Percentiles rank a stretch among this genome's conserved stretches.
Conservation (phyloP, 805 yeast species). For the Candida corydali region DNA sequence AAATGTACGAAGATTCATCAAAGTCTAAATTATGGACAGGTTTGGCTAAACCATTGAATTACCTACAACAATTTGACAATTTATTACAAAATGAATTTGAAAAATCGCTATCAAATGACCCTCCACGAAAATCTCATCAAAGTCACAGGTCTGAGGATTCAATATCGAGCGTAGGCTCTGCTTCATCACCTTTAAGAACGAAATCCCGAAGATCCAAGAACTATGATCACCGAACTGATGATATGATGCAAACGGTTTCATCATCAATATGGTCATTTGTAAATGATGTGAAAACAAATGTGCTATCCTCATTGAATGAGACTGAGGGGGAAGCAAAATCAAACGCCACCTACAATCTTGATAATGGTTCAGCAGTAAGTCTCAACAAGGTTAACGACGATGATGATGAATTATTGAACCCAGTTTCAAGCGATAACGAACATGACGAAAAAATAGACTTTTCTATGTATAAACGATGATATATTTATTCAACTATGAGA, state of each 20-base stretch:
- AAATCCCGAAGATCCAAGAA: slow-evolving; percentile 16
- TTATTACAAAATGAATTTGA: slow-evolving; percentile 65
- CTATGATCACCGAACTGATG: slow-evolving; percentile 17
- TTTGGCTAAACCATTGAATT: slow-evolving; percentile 50
- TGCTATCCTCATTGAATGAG: slow-evolving; percentile 23
- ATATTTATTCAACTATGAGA: neutral
- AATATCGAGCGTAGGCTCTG: slow-evolving; percentile 18
- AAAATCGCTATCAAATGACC: slow-evolving; percentile 26
- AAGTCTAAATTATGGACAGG: slow-evolving; percentile 28
- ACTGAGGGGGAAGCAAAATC: slow-evolving; percentile 4
- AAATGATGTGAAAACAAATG: slow-evolving; percentile 36
- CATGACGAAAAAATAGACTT: slow-evolving; percentile 22
- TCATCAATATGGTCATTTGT: slow-evolving; percentile 42
- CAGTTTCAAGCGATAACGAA: slow-evolving; percentile 1
- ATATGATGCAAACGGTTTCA: slow-evolving; percentile 39
- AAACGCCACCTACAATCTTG: slow-evolving; percentile 16
- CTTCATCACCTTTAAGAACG: slow-evolving; percentile 22
- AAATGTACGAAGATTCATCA: neutral
- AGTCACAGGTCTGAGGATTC: slow-evolving; percentile 24
- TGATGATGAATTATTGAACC: slow-evolving; percentile 2
- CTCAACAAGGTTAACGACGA: slow-evolving; percentile 4
- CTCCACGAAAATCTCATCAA: slow-evolving; percentile 2
- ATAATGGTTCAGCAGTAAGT: slow-evolving; percentile 22
- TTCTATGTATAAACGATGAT: slow-evolving; percentile 17
- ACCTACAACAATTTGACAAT: slow-evolving; percentile 66